Conservation (phyloP, 2,329 filamentous ascomycete genomes). For the Ophiostoma ulmi region DNA sequence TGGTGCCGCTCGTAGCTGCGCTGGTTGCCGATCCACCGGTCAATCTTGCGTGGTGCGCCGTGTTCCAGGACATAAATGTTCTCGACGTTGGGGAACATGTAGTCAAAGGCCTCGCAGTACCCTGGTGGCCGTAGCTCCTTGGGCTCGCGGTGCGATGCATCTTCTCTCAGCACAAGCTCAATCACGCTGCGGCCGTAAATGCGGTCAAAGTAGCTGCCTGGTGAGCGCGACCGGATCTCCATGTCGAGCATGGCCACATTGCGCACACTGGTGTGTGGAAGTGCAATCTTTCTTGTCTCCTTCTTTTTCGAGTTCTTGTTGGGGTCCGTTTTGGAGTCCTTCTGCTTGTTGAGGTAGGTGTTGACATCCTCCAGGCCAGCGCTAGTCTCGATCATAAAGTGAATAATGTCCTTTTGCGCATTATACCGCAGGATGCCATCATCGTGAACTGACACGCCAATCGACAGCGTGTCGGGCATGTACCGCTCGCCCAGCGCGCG, state of each 20-base stretch:
- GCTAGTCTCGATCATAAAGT: slow-evolving; percentile 16
- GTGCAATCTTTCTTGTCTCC: background rate
- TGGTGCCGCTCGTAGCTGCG: slow-evolving; percentile 11
- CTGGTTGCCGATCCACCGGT: slow-evolving; percentile 23
- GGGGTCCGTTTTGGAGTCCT: too few species aligned
- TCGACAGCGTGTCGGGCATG: slow-evolving; percentile 25
- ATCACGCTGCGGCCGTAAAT: slow-evolving; percentile 7
- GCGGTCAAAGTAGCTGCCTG: slow-evolving; percentile 11
- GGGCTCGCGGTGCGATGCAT: slow-evolving; percentile 21
- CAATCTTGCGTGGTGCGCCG: slow-evolving; percentile 13
- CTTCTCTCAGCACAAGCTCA: background rate
- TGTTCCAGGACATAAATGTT: slow-evolving; percentile 25
- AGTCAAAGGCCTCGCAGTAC: background rate
- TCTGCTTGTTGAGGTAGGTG: background rate
- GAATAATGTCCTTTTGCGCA: slow-evolving; percentile 23
- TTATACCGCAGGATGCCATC: slow-evolving; percentile 24
- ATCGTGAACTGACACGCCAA: slow-evolving; percentile 6
- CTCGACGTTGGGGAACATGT: slow-evolving; percentile 22
- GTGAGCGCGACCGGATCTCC: slow-evolving; percentile 15
- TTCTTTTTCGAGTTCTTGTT: background rate
- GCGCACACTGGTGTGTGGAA: slow-evolving; percentile 16
- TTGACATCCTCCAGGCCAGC: background rate
- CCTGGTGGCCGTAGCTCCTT: slow-evolving; percentile 15
- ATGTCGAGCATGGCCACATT: slow-evolving; percentile 21
- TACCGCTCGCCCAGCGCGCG: slow-evolving; percentile 21